Percentiles rank a stretch among this genome's conserved stretches.
These are phyloP conservation scores for Colletotrichum aenigma DNA, from an alignment of 2,329 filamentous ascomycete species.

Conservation along the genomic window DNA sequence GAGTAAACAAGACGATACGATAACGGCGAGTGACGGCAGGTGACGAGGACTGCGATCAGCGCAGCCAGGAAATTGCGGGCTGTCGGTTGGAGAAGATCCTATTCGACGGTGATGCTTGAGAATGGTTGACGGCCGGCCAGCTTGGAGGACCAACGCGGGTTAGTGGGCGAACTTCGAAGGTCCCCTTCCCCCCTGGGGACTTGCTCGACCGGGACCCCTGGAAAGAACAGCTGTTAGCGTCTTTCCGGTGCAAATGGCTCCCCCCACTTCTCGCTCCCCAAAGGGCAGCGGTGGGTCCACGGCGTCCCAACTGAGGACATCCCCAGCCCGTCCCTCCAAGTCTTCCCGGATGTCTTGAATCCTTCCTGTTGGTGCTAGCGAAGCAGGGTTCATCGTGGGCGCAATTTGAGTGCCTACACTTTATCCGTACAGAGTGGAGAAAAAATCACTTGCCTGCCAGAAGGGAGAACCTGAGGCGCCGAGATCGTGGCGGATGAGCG, in stretches of 20 bases:
- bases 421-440: neutral
- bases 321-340: neutral
- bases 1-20: neutral
- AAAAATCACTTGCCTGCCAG: neutral
- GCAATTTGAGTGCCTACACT: neutral
- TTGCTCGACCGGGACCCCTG: neutral
- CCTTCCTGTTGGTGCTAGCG: neutral
- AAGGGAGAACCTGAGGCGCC: neutral
- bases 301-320: neutral
- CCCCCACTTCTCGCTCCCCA: neutral
- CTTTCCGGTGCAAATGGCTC: neutral
- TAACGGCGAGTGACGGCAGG: neutral
- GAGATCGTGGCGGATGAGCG: neutral
- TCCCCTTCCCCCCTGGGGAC: neutral
- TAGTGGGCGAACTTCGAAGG: neutral
- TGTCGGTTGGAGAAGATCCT: constrained; percentile 3
- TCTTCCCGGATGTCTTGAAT: neutral
- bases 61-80: constrained; percentile 19
- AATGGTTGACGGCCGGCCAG: neutral
- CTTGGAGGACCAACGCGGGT: neutral
- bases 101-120: neutral
- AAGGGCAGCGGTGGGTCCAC: constrained; percentile 1
- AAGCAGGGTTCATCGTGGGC: neutral
- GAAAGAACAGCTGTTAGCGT: neutral
- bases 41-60: constrained; percentile 11